Base-by-base conservation (phyloP, 768 basidiomycete genomes). In the Termitomyces bulborhizus region DNA sequence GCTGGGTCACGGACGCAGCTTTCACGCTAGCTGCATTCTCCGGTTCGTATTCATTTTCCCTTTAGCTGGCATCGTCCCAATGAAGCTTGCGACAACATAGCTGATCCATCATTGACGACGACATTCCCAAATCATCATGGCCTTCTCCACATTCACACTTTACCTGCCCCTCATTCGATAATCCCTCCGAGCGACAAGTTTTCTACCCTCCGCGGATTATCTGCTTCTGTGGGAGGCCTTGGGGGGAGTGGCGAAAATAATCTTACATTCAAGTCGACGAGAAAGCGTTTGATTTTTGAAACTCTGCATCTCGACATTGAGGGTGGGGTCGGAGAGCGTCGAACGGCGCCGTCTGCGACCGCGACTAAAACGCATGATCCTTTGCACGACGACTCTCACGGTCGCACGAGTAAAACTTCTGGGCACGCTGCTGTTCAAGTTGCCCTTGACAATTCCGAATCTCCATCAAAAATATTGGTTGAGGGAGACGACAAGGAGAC, bases 181-280 rank as follows among this genome's bases (percentile, higher is more conserved):
- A 72, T 88, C 27, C 76, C 95, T 0, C 82, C 90, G 0, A 92
- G 92, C 55, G 87, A 93, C 62, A 86, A 82, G 61, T 84, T 84
- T 58, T 98, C 95, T 5, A 77, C 81, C 5, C 76, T 99, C 44
- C 86, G 96, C 11, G 94, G 93, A 12, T 73, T 96, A 46, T 81
- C 80, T 43, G 78, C 81, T 1, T 77, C 82, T 24, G 72, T 76
- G 16, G 71, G 67, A 36, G 72, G 73, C 3, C 73, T 71, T 12
- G 78, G 79, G 6, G 86, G 85, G 0, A 83, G 84, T n/a, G 90
- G 94, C 7, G 95, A 98, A 68, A 98, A 98, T 71, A 98, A 98
- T 63, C 78, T 99, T 7, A 93, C 89, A 12, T 99, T 98, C 79
- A 90, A 86, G 67, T 89, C 91, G 64, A 97, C 86, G 63, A 77